Conservation (phyloP, 176 grass and related monocot species). For the Rhynchospora breviuscula region DNA sequence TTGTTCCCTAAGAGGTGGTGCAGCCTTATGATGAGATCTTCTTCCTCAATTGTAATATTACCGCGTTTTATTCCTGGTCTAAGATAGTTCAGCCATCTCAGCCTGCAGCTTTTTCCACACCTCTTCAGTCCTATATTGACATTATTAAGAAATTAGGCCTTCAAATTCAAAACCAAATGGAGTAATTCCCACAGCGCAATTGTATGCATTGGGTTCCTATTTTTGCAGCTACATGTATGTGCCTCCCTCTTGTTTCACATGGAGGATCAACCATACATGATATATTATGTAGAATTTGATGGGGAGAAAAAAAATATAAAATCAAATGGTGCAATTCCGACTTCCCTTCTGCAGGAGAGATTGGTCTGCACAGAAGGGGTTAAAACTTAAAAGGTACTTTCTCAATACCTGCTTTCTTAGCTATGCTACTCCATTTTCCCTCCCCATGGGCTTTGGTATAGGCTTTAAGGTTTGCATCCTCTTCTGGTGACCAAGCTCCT, state of each 20-base stretch:
- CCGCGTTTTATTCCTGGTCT: slow-evolving; percentile 63
- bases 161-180: neutral
- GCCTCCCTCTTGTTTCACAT: too few species aligned
- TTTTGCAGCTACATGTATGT: too few species aligned
- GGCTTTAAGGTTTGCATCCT: slow-evolving; percentile 42
- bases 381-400: too few species aligned
- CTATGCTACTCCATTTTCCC: slow-evolving; percentile 44
- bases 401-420: slow-evolving; percentile 38
- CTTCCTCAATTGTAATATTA: slow-evolving; percentile 61
- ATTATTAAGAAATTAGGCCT: neutral
- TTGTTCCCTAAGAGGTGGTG: slow-evolving; percentile 72
- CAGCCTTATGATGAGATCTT: slow-evolving; percentile 74
- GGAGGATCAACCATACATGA: too few species aligned
- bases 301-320: too few species aligned
- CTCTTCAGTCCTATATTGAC: slow-evolving; percentile 35
- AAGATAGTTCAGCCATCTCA: slow-evolving; percentile 76
- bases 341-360: too few species aligned
- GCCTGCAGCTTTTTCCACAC: slow-evolving; percentile 67
- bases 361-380: too few species aligned
- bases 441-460: slow-evolving; percentile 46
- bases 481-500: slow-evolving; percentile 47
- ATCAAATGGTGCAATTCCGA: too few species aligned
- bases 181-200: neutral
- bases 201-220: neutral
- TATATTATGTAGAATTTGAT: too few species aligned